phyloP scores from a whole-genome alignment of 169 alveolate genomes.

The Besnoitia besnoiti region DNA sequence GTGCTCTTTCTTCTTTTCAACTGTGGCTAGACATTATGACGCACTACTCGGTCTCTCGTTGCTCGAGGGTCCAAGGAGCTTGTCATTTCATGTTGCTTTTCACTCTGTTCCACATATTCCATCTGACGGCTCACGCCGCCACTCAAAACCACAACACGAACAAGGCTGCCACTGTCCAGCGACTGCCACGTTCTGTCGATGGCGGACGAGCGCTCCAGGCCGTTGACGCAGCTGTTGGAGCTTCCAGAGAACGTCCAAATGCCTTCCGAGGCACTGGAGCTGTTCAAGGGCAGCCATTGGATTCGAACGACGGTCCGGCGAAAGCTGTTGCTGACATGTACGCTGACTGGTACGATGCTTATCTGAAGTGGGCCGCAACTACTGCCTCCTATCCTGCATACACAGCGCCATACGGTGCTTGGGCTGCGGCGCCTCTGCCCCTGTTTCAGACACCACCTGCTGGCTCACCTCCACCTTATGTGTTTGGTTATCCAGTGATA shows the following conservation, averaged over 20 bases:
- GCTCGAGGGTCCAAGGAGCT: not conserved
- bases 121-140: not conserved
- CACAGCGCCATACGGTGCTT: not conserved
- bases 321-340: not conserved
- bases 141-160: not conserved
- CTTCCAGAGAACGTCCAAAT: not conserved
- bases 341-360: constrained; percentile 18
- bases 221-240: not conserved
- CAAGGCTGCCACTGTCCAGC: not conserved
- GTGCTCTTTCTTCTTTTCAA: not conserved
- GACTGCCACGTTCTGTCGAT: not conserved
- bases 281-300: not conserved
- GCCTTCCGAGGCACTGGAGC: not conserved
- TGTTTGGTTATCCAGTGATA: constrained; percentile 6
- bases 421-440: not conserved
- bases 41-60: not conserved
- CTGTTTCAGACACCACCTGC: constrained; percentile 38
- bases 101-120: not conserved
- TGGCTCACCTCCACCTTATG: constrained; percentile 24
- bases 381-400: not conserved
- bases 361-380: not conserved
- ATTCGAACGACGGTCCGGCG: not conserved
- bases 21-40: not conserved
- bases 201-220: not conserved
- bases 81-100: not conserved